These are phyloP conservation scores for Curvularia verruculosa DNA, from an alignment of 2,329 filamentous ascomycete genomes.

Conservation along the genomic window DNA sequence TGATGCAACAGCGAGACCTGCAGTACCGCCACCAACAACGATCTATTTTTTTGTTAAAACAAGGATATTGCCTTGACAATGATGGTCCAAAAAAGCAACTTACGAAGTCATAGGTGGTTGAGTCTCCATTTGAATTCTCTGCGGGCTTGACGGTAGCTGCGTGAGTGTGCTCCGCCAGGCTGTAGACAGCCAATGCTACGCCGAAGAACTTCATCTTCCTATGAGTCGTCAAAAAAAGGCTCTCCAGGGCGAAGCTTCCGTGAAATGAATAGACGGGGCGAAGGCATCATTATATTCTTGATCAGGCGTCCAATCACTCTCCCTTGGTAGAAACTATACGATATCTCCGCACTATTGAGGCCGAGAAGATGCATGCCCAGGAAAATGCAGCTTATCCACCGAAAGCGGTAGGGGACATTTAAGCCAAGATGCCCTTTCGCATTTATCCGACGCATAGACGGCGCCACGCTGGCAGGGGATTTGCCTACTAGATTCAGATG, in stretches of 20 bases:
- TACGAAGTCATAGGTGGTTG: slow-evolving; percentile 14
- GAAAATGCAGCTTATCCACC: slow-evolving; percentile 2
- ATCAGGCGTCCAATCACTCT: slow-evolving; percentile 1
- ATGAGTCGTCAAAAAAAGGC: neutral
- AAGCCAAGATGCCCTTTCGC: slow-evolving; percentile 1
- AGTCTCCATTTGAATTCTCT: neutral
- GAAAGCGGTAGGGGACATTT: slow-evolving; percentile 2
- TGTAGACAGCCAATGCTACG: slow-evolving; percentile 6
- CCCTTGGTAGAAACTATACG: neutral
- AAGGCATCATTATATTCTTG: neutral
- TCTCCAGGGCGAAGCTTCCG: neutral
- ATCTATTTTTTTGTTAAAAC: slow-evolving; percentile 15
- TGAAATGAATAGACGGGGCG: neutral
- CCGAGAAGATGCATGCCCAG: slow-evolving; percentile 6
- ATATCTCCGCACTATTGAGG: slow-evolving; percentile 2
- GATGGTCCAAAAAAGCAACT: neutral
- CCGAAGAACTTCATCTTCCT: slow-evolving; percentile 15
- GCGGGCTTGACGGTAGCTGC: slow-evolving; percentile 1
- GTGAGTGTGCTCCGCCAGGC: slow-evolving; percentile 8
- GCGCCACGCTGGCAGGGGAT: neutral
- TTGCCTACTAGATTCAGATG: neutral
- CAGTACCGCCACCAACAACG: slow-evolving; percentile 35
- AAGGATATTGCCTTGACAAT: neutral
- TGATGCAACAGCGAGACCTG: slow-evolving; percentile 39
- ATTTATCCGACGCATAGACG: slow-evolving; percentile 9